These are phyloP conservation scores for Hanseniaspora uvarum DNA, from an alignment of 1,139 yeast genomes.

Conservation along the genomic window DNA sequence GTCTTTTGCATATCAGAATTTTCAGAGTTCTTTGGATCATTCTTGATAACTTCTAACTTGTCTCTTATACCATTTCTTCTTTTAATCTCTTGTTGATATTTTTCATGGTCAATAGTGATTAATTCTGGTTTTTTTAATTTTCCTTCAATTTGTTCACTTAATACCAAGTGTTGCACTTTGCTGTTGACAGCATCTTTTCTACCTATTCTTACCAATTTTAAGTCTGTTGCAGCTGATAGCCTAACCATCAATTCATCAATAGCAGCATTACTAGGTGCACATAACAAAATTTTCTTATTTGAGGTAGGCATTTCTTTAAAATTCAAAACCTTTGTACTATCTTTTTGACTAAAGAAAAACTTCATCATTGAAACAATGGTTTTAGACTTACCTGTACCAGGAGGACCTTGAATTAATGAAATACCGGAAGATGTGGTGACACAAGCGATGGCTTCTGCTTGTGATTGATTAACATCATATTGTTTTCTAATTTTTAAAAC, in stretches of 20 bases:
- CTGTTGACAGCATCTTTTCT: conserved; percentile 79
- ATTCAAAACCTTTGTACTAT: conserved; percentile 29
- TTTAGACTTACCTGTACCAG: conserved; percentile 72
- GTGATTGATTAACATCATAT: conserved; percentile 70
- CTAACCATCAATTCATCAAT: conserved; percentile 93
- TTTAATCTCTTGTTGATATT: conserved; percentile 26
- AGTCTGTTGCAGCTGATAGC: conserved; percentile 47
- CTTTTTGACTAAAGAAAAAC: conserved; percentile 39
- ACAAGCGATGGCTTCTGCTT: conserved; percentile 77
- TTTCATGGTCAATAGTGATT: conserved; percentile 28
- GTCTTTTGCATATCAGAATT: conserved; percentile 38
- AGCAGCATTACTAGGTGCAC: conserved; percentile 99
- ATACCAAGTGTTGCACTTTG: conserved; percentile 69
- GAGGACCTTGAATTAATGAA: conserved; percentile 97
- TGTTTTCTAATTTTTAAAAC: conserved; percentile 37
- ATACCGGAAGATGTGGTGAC: conserved; percentile 63
- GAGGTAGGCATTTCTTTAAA: conserved; percentile 25
- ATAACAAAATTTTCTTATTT: conserved; percentile 57
- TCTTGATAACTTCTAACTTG: conserved; percentile 26
- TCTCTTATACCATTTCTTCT: conserved; percentile 26
- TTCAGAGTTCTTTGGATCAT: conserved; percentile 28
- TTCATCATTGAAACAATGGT: conserved; percentile 91
- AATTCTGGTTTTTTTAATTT: conserved; percentile 37
- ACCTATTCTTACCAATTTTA: conserved; percentile 81
- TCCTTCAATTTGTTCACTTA: conserved; percentile 79